Evolutionary conservation across 2,329 filamentous ascomycete genomes (phyloP).

Genomic region (Xylariaceae sp.): DNA sequence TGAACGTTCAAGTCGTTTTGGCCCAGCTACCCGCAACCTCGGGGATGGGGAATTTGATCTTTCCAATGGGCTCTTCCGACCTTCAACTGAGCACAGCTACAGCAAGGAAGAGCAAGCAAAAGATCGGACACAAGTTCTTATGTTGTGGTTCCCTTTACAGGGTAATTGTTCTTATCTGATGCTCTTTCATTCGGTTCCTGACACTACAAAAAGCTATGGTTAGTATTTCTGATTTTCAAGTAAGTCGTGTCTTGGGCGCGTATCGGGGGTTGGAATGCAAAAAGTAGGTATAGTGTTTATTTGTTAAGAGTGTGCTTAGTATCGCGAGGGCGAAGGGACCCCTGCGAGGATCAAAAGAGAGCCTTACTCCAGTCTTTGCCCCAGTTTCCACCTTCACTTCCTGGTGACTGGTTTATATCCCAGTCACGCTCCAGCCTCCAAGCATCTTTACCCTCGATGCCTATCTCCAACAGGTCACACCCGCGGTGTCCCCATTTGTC

Average conservation of each 20-base stretch:
- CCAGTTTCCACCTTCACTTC: slow-evolving; percentile 29
- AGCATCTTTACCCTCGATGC: slow-evolving; percentile 31
- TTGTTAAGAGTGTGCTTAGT: too few relatives aligned
- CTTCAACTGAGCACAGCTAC: too few relatives aligned
- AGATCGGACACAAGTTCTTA: too few relatives aligned
- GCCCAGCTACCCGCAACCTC: too few relatives aligned
- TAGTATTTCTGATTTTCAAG: slow-evolving; percentile 6
- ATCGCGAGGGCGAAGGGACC: too few relatives aligned
- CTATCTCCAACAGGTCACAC: slow-evolving; percentile 32
- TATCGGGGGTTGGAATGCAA: too few relatives aligned
- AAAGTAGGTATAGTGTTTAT: too few relatives aligned
- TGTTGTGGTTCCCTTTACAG: neutral
- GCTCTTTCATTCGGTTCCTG: slow-evolving; percentile 8
- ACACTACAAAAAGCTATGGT: slow-evolving; percentile 13
- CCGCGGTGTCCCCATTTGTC: slow-evolving; percentile 41
- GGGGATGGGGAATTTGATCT: too few relatives aligned
- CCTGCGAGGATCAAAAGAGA: slow-evolving; percentile 4
- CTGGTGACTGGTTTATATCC: slow-evolving; percentile 25
- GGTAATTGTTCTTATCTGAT: neutral
- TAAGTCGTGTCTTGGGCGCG: neutral
- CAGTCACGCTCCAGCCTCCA: slow-evolving; percentile 38
- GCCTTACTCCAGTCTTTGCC: slow-evolving; percentile 30
- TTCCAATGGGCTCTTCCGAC: too few relatives aligned
- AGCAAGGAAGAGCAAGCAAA: too few relatives aligned
- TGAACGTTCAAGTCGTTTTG: too few relatives aligned